Evolutionary conservation across 2,329 filamentous ascomycete genomes (phyloP).

Genomic region (Colletotrichum noveboracense): DNA sequence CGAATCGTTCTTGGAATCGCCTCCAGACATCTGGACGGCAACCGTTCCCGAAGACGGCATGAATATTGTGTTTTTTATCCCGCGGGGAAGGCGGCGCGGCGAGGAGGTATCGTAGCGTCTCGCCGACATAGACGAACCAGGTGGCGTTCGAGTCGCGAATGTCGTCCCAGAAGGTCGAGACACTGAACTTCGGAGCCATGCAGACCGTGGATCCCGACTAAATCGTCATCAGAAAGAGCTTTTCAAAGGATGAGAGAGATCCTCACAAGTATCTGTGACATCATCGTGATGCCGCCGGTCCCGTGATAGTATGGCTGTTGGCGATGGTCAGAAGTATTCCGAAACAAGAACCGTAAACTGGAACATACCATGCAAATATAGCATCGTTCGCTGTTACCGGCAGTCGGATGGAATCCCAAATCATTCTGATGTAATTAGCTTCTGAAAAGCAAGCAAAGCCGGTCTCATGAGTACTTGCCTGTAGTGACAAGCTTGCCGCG

Average conservation of each 20-base stretch:
- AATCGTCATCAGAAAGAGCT: background rate
- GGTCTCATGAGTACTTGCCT: background rate
- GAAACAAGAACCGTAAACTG: accelerated
- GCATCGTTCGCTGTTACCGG: background rate
- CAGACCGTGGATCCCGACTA: slow-evolving; percentile 57
- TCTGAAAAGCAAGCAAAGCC: background rate
- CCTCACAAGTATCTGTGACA: slow-evolving; percentile 59
- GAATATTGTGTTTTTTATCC: slow-evolving; percentile 63
- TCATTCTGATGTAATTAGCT: background rate
- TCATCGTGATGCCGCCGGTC: slow-evolving; percentile 67
- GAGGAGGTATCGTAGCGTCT: slow-evolving; percentile 76
- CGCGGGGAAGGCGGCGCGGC: slow-evolving; percentile 68
- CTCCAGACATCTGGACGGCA: slow-evolving; percentile 73
- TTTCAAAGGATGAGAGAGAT: slow-evolving; percentile 34
- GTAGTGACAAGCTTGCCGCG: slow-evolving; percentile 28
- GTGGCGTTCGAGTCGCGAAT: slow-evolving; percentile 71
- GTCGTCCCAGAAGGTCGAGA: slow-evolving; percentile 74
- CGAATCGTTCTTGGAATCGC: slow-evolving; percentile 52
- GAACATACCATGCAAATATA: slow-evolving; percentile 6
- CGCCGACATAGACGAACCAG: slow-evolving; percentile 79
- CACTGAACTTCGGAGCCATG: slow-evolving; percentile 72
- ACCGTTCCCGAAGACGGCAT: slow-evolving; percentile 69
- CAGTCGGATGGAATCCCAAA: background rate
- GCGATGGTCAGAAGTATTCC: slow-evolving; percentile 7
- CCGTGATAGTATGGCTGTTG: slow-evolving; percentile 67